phyloP scores from a whole-genome alignment of 345 rosid genomes.

The Litchi chinensis region DNA sequence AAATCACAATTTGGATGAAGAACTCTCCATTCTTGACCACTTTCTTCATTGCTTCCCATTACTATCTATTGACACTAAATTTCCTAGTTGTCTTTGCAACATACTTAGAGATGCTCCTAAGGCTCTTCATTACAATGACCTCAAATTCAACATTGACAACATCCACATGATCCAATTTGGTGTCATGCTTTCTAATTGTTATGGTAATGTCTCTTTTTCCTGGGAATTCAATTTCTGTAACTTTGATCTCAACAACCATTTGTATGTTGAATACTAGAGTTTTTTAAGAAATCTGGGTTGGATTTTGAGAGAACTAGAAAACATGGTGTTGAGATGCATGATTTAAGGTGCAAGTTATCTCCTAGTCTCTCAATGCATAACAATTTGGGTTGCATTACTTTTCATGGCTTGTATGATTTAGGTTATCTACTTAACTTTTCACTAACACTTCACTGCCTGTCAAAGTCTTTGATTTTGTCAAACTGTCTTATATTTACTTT shows the following conservation, averaged over 20 bases:
- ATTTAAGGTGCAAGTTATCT: not conserved
- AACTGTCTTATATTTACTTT: not conserved
- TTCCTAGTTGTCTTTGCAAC: not conserved
- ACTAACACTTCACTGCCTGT: not conserved
- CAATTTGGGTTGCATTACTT: not conserved
- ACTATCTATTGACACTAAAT: not conserved
- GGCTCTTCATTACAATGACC: not conserved
- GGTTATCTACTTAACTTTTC: not conserved
- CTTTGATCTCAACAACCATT: not conserved
- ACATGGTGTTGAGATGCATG: not conserved
- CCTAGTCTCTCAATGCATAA: not conserved
- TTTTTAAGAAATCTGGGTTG: not conserved
- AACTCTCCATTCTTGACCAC: too few species aligned
- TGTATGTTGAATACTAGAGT: not conserved
- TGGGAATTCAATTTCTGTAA: constrained; percentile 1
- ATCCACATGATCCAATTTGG: not conserved
- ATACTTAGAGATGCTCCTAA: not conserved
- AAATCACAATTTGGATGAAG: too few species aligned
- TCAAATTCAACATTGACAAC: not conserved
- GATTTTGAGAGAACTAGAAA: not conserved
- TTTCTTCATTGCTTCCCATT: not conserved
- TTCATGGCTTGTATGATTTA: constrained; percentile 9
- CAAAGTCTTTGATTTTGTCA: not conserved
- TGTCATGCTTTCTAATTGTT: not conserved
- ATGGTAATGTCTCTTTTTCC: not conserved